Conservation (phyloP, 306 rosid species). For the Lathyrus tuberosus region DNA sequence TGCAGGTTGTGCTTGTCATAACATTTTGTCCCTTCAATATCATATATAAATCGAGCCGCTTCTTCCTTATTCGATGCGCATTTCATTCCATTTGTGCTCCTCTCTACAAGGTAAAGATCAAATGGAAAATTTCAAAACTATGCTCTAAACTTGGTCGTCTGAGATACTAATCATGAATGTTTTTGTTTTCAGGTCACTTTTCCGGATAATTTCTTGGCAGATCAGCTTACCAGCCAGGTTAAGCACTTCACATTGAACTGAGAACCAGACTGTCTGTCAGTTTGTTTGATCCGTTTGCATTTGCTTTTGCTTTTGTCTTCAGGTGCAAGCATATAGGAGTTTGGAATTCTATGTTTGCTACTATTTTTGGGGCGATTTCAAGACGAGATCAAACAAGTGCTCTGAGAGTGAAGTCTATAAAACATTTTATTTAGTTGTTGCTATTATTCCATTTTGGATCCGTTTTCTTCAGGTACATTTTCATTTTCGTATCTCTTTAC, state of each 20-base stretch:
- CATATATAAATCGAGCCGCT: slow-evolving; percentile 65
- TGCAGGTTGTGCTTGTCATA: slow-evolving; percentile 59
- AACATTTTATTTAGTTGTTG: slow-evolving; percentile 61
- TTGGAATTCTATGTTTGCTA: slow-evolving; percentile 77
- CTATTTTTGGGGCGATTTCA: slow-evolving; percentile 68
- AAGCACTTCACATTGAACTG: not conserved
- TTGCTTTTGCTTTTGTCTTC: slow-evolving; percentile 23
- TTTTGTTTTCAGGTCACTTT: slow-evolving; percentile 53
- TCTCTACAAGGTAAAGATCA: slow-evolving; percentile 66
- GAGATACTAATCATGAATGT: slow-evolving; percentile 9
- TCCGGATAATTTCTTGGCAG: slow-evolving; percentile 75
- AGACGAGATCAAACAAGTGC: slow-evolving; percentile 62
- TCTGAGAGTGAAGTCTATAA: slow-evolving; percentile 42
- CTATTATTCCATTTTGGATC: slow-evolving; percentile 74
- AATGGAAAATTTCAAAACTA: not conserved
- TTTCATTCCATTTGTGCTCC: slow-evolving; percentile 67
- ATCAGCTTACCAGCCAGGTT: slow-evolving; percentile 90
- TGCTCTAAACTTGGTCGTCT: not conserved
- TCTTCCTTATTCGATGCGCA: slow-evolving; percentile 52
- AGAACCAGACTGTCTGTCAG: not conserved
- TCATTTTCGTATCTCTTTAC: not conserved
- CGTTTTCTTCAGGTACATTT: slow-evolving; percentile 69
- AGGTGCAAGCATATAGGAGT: slow-evolving; percentile 84
- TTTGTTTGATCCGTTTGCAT: not conserved
- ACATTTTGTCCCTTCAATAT: slow-evolving; percentile 69